Evolutionary conservation across 129 eudicot genomes (phyloP).

Genomic region (Flaveria robusta): DNA sequence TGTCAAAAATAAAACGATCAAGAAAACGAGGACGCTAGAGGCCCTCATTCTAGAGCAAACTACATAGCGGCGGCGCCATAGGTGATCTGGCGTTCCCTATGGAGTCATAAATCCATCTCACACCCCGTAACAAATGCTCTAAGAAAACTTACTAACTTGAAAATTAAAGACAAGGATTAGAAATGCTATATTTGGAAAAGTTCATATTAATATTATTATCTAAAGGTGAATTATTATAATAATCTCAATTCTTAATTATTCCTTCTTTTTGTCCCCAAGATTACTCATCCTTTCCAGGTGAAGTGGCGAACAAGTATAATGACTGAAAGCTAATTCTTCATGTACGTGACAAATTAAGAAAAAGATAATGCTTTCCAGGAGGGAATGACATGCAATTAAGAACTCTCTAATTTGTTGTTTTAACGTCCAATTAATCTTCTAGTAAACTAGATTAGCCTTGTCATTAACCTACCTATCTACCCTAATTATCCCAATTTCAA

Average conservation of each 20-base stretch:
- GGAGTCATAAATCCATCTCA: too few relatives aligned
- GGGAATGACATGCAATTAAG: constrained; percentile 39
- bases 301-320: constrained; percentile 87
- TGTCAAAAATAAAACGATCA: too few relatives aligned
- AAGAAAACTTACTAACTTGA: too few relatives aligned
- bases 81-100: too few relatives aligned
- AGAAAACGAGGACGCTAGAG: too few relatives aligned
- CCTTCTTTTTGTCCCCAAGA: constrained; percentile 63
- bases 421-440: constrained; percentile 22
- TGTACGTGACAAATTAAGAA: constrained; percentile 18
- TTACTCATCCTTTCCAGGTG: constrained; percentile 38
- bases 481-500: neutral
- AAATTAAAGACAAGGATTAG: neutral
- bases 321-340: constrained; percentile 31
- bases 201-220: constrained; percentile 45
- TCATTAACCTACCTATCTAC: constrained; percentile 15
- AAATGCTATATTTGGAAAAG: constrained; percentile 24
- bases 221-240: constrained; percentile 31
- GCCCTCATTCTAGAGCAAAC: too few relatives aligned
- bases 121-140: too few relatives aligned
- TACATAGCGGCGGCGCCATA: too few relatives aligned
- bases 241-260: constrained; percentile 38
- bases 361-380: constrained; percentile 59
- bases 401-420: neutral
- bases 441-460: constrained; percentile 28